phyloP scores from a whole-genome alignment of 106 monocot species.

The Allium fistulosum region DNA sequence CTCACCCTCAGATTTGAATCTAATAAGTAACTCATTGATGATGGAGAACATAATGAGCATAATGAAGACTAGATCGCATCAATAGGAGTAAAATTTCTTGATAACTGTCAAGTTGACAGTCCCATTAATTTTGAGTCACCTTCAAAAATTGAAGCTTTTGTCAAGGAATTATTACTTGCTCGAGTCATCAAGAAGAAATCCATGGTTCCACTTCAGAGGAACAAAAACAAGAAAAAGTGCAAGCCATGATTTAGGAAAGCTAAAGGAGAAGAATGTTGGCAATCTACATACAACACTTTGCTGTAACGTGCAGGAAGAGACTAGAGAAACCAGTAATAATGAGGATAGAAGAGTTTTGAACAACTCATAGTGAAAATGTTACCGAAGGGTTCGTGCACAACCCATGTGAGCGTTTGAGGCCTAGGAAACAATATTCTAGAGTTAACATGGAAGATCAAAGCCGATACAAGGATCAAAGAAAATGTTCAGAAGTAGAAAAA shows the following conservation, averaged over 20 bases:
- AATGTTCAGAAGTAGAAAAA: no score
- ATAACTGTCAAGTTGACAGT: background rate
- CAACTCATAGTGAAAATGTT: background rate
- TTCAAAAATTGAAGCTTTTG: background rate
- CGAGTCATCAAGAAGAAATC: background rate
- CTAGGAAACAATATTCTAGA: conserved; percentile 14
- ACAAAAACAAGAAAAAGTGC: background rate
- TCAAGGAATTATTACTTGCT: background rate
- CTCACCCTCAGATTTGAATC: conserved; percentile 46
- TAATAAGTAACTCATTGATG: conserved; percentile 75
- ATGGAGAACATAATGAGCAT: conserved; percentile 55
- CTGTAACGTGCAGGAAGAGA: conserved; percentile 1
- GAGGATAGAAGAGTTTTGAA: background rate
- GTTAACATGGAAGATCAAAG: no score
- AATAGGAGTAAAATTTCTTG: conserved; percentile 29
- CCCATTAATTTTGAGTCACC: conserved; percentile 3
- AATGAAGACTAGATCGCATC: conserved; percentile 83
- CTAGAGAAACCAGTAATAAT: background rate
- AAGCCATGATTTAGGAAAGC: background rate
- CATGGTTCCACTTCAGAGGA: conserved; percentile 7
- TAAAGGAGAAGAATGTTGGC: background rate
- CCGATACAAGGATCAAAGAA: no score
- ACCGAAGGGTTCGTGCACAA: conserved; percentile 47
- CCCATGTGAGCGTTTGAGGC: conserved; percentile 87
- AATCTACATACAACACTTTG: background rate